These are phyloP conservation scores for Verticillium albo-atrum DNA, from an alignment of 2,329 filamentous ascomycete species.

Conservation along the genomic window DNA sequence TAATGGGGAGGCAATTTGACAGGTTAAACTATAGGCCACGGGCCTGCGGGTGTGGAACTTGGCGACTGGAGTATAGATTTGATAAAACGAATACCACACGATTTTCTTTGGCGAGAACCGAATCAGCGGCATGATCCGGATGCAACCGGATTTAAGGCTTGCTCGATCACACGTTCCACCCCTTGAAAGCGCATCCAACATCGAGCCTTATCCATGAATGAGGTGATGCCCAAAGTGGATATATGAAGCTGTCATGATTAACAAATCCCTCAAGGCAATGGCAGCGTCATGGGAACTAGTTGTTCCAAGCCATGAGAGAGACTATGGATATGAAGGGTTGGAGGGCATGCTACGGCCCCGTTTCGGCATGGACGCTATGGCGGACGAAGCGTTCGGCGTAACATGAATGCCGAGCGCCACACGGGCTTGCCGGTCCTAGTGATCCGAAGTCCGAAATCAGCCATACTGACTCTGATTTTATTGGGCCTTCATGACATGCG, in stretches of 20 bases:
- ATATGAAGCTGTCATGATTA: not conserved
- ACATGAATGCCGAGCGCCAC: not conserved
- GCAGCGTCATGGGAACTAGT: not conserved
- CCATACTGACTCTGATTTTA: not conserved
- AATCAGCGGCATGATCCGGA: not conserved
- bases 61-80: not conserved
- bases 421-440: not conserved
- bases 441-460: not conserved
- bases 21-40: not conserved
- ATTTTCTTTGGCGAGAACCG: not conserved
- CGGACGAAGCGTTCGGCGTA: not conserved
- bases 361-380: not conserved
- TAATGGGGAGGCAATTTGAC: not conserved
- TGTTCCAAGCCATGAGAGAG: too few species aligned
- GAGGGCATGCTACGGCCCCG: not conserved
- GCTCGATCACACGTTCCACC: not conserved
- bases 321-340: not conserved
- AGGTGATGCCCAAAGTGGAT: too few species aligned
- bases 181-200: too few species aligned
- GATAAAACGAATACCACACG: not conserved
- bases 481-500: not conserved
- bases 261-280: too few species aligned
- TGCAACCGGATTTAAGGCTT: not conserved
- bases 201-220: not conserved
- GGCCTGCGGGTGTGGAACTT: not conserved